These are phyloP conservation scores for Fusarium equiseti DNA, from an alignment of 2,329 filamentous ascomycete species.

Conservation along the genomic window DNA sequence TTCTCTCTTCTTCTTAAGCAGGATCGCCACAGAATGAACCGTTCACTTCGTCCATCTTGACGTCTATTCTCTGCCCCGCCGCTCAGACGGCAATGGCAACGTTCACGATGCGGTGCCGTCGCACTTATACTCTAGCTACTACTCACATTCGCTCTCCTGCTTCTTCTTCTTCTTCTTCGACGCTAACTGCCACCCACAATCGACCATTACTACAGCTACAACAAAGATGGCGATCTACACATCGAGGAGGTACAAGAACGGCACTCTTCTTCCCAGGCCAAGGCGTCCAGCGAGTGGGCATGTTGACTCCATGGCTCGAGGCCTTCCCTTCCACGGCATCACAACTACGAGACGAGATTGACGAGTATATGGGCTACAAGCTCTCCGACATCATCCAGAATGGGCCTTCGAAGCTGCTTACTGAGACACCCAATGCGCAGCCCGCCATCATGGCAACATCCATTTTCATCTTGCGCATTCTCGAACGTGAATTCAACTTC, in stretches of 20 bases:
- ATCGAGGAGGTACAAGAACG: slow-evolving; percentile 59
- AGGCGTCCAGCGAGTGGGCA: slow-evolving; percentile 89
- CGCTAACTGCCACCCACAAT: slow-evolving; percentile 5
- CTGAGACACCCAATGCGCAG: slow-evolving; percentile 87
- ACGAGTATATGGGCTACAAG: slow-evolving; percentile 78
- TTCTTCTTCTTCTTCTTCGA: not conserved
- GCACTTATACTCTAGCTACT: slow-evolving; percentile 34
- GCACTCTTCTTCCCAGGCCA: slow-evolving; percentile 79
- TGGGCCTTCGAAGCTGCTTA: slow-evolving; percentile 82
- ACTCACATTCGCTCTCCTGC: slow-evolving; percentile 12
- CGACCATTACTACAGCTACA: slow-evolving; percentile 23
- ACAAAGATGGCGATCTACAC: slow-evolving; percentile 50
- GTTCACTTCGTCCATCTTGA: slow-evolving; percentile 40
- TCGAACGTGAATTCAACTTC: slow-evolving; percentile 89
- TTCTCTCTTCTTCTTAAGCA: not conserved
- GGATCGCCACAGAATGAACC: slow-evolving; percentile 36
- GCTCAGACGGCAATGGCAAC: slow-evolving; percentile 50
- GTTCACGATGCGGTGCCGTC: slow-evolving; percentile 46
- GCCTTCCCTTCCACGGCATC: slow-evolving; percentile 83
- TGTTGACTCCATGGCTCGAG: slow-evolving; percentile 87
- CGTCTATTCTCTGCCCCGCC: slow-evolving; percentile 38
- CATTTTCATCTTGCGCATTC: slow-evolving; percentile 86
- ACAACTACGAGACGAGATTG: slow-evolving; percentile 87
- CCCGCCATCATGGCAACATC: slow-evolving; percentile 97
- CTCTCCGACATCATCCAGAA: slow-evolving; percentile 83